Conservation (phyloP, 1,284 basidiomycete genomes). For the Cryptococcus floricola region DNA sequence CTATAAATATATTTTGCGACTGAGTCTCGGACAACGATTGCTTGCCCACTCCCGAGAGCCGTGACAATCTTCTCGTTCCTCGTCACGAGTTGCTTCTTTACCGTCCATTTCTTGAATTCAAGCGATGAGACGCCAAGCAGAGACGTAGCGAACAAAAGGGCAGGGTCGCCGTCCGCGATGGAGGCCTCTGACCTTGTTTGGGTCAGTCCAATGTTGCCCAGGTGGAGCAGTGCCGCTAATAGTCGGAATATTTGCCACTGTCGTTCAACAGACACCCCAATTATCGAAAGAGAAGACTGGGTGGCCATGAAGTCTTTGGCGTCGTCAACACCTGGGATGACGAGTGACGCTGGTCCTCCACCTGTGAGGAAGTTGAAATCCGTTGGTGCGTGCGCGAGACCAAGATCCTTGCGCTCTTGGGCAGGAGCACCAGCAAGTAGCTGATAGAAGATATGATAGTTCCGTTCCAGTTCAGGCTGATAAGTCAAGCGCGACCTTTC, state of each 20-base stretch:
- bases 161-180: slow-evolving; percentile 79
- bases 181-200: slow-evolving; percentile 76
- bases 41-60: slow-evolving; percentile 77
- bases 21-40: slow-evolving; percentile 91
- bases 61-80: slow-evolving; percentile 94
- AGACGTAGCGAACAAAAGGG: slow-evolving; percentile 74
- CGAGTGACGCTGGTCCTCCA: slow-evolving; percentile 78
- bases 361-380: slow-evolving; percentile 93
- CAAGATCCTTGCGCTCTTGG: slow-evolving; percentile 92
- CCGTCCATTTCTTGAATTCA: slow-evolving; percentile 99
- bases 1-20: slow-evolving; percentile 99
- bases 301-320: slow-evolving; percentile 91
- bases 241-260: slow-evolving; percentile 98
- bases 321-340: slow-evolving; percentile 90
- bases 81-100: slow-evolving; percentile 96
- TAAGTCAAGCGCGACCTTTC: slow-evolving; percentile 97
- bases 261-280: slow-evolving; percentile 93
- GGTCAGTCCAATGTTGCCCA: slow-evolving; percentile 92
- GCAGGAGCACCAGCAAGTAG: slow-evolving; percentile 93
- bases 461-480: slow-evolving; percentile 95
- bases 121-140: slow-evolving; percentile 84
- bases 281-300: slow-evolving; percentile 89
- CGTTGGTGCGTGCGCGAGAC: slow-evolving; percentile 71
- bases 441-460: slow-evolving; percentile 99
- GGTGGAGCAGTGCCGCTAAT: slow-evolving; percentile 86